phyloP scores from a whole-genome alignment of 1,139 yeast genomes.

The Pichia kudriavzevii region DNA sequence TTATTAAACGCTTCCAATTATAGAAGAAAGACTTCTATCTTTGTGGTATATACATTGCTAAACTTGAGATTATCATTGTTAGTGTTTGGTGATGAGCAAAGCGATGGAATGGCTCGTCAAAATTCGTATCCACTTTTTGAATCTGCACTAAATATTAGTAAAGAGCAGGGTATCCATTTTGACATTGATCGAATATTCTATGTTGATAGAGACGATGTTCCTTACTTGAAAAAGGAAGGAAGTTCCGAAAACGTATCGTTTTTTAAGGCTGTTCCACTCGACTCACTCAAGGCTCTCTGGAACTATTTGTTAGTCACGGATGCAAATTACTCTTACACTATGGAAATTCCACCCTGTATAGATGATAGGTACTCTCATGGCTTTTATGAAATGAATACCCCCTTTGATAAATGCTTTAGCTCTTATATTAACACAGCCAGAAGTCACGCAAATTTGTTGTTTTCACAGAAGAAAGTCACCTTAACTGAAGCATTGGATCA shows the following conservation, averaged over 20 bases:
- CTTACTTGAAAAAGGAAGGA: neutral
- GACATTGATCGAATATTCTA: conserved; percentile 6
- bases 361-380: conserved; percentile 13
- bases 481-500: conserved; percentile 5
- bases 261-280: conserved; percentile 6
- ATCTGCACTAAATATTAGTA: conserved; percentile 8
- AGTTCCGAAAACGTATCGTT: conserved; percentile 2
- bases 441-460: conserved; percentile 2
- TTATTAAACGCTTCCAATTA: conserved; percentile 12
- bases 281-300: conserved; percentile 12
- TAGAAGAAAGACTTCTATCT: conserved; percentile 10
- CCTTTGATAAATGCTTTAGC: neutral
- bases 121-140: conserved; percentile 13
- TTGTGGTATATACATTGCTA: conserved; percentile 11
- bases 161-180: conserved; percentile 10
- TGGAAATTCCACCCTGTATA: conserved; percentile 7
- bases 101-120: conserved; percentile 11
- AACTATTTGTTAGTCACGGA: conserved; percentile 13
- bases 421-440: conserved; percentile 1
- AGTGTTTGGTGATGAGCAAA: conserved; percentile 14
- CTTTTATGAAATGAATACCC: conserved; percentile 2
- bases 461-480: neutral
- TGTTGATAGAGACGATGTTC: conserved; percentile 1
- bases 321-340: conserved; percentile 4
- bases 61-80: conserved; percentile 12